Base-by-base conservation (phyloP, 805 yeast species). In the Hanseniaspora guilliermondii region DNA sequence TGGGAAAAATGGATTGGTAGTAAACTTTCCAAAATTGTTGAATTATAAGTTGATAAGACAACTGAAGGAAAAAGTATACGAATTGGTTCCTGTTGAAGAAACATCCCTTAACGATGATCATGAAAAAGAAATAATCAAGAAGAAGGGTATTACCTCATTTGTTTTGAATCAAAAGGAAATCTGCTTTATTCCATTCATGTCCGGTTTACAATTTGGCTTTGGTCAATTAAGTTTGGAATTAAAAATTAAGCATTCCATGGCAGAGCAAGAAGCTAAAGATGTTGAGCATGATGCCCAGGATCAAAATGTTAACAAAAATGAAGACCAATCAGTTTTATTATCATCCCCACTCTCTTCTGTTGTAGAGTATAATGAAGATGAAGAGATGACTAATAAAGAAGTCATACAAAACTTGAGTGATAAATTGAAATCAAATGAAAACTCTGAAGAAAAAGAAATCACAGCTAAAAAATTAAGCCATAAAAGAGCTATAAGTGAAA, bases 1-100 rank as follows among this genome's bases (percentile, higher is more conserved):
- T 53, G 97, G 97, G 3, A 77, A 80, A 68, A 91, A 91, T 65
- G 96, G 97, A 11, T 69, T 85, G 49, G 74, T 77, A 9, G 76
- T 88, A 19, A 72, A 76, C 4, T 76, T 87, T 40, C 93, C 95
- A 0, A 68, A 65, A 19, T 60, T 62, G 19, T 59, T 72, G 12
- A 59, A 65, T 17, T 73, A 73, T 42, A 68, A 68, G n/a, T 60
- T 62, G 35, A 48, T 63, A 6, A 57, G 54, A 35, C 57, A 62
- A 47, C 38, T 59, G 6, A 56, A 58, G 2, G 62, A 59, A 7
- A 55, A 60, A 4, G 54, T 60, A 3, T 72, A 61, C 47, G 60
- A 61, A 16, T 61, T 70, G 19, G 56, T 59, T 17, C 41, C 55
- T 4, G 38, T 56, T n/a, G 46, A 57, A 21, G 56, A 54, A 2